Base-by-base conservation (phyloP, 192 early-diverging fungal genomes). In the Polychytrium aggregatum region DNA sequence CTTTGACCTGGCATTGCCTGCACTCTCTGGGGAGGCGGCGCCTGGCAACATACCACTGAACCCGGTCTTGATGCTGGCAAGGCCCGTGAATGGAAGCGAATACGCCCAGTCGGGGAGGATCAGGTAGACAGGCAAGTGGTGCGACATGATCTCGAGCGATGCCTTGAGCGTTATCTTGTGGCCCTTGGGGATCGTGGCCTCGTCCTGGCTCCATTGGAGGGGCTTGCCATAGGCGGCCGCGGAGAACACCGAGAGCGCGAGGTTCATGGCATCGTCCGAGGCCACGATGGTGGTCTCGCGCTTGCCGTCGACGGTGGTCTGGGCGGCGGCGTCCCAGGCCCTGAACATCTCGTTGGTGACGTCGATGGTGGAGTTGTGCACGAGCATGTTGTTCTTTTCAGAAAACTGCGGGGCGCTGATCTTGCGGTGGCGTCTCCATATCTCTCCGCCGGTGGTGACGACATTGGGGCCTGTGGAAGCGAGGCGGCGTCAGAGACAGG, bases 381-480 rank as follows among this genome's bases (percentile, higher is more conserved):
- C 62, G 37, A 40, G 27, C 17, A 37, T 41, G 48, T 56, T 59
- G 44, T 59, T 55, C 17, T 37, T 28, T 44, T 64, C 62, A 1
- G 38, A 35, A 39, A 64, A 64, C 26, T 22, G 38, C 1, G 62
- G 62, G 6, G 52, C 57, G 24, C 37, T 44, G 34, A 58, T 55
- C 39, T 55, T 53, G 22, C 53, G 62, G 33, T 64, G 62, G 26
- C 44, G 36, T 13, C 53, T 36, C 62, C 62, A 64, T 31, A 55
- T 52, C 10, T 37, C 56, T 2, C 44, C 28, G 40, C 59, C 52
- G 14, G 56, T 55, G 37, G 62, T 59, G 22, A 64, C 37, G 24
- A 64, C 44, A 43, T 59, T 59, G 13, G 49, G 24, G 20, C 56
- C 55, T 48, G 30, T 34, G 17, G 24, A 17, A 3, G 13, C 10